phyloP scores from a whole-genome alignment of 2,329 filamentous ascomycete genomes.

The Pseudocercospora musae region DNA sequence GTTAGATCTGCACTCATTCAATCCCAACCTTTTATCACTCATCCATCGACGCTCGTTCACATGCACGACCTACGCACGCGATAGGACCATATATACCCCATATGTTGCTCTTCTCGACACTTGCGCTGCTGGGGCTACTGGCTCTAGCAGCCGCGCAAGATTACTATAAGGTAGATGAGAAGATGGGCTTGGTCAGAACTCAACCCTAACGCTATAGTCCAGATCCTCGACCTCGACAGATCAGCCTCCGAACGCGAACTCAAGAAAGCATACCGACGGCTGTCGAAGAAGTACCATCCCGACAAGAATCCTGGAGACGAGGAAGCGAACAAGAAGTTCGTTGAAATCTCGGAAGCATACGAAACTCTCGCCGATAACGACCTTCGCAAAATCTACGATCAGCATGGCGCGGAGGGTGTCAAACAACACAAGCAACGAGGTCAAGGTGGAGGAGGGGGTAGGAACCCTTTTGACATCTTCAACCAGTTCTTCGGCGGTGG shows the following conservation, averaged over 20 bases:
- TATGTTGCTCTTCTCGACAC: slow-evolving; percentile 44
- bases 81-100: slow-evolving; percentile 10
- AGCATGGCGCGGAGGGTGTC: slow-evolving; percentile 87
- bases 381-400: slow-evolving; percentile 85
- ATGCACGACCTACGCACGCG: slow-evolving; percentile 12
- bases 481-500: slow-evolving; percentile 92
- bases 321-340: slow-evolving; percentile 82
- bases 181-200: neutral
- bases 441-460: slow-evolving; percentile 56
- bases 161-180: slow-evolving; percentile 69
- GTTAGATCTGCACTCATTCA: neutral
- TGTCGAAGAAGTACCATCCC: slow-evolving; percentile 95
- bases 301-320: slow-evolving; percentile 93
- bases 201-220: slow-evolving; percentile 35
- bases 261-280: slow-evolving; percentile 85
- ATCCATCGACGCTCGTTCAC: slow-evolving; percentile 13
- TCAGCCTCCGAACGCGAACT: slow-evolving; percentile 81
- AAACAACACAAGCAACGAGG: slow-evolving; percentile 75
- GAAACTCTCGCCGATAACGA: slow-evolving; percentile 80
- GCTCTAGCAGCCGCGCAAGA: slow-evolving; percentile 57
- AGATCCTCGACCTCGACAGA: slow-evolving; percentile 78
- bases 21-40: neutral
- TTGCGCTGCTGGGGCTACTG: slow-evolving; percentile 44
- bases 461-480: slow-evolving; percentile 96
- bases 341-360: slow-evolving; percentile 92